Evolutionary conservation across 2,329 filamentous ascomycete species (phyloP).

Genomic region (Xenosphaeropsis pyriputrescens): DNA sequence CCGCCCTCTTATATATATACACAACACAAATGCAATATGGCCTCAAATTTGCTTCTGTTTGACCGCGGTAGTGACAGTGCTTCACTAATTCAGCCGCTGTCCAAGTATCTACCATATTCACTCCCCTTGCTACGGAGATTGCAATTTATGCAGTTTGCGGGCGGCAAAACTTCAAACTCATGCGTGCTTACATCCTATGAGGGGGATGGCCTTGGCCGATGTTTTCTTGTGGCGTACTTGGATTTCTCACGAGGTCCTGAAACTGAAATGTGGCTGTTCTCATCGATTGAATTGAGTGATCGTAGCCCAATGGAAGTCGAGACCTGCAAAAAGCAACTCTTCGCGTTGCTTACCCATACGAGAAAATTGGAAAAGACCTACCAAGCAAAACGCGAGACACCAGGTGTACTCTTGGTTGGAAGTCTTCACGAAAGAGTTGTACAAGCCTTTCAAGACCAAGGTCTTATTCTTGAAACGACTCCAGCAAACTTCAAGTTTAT

Average conservation of each 20-base stretch:
- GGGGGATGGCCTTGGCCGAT: constrained; percentile 8
- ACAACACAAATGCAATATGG: too few relatives aligned
- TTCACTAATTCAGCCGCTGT: constrained; percentile 23
- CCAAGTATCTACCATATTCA: constrained; percentile 36
- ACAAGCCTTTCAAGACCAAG: constrained; percentile 15
- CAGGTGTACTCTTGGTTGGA: constrained; percentile 26
- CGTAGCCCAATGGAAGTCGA: constrained; percentile 5
- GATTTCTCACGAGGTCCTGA: constrained; percentile 46
- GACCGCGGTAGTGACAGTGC: not conserved
- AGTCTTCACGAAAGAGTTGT: constrained; percentile 24
- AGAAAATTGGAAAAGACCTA: constrained; percentile 14
- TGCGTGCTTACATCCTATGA: constrained; percentile 25
- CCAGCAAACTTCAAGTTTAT: constrained; percentile 38
- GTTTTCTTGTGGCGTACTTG: constrained; percentile 42
- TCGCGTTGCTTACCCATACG: constrained; percentile 16
- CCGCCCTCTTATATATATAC: too few relatives aligned
- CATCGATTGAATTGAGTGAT: constrained; percentile 25
- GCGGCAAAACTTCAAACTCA: constrained; percentile 25
- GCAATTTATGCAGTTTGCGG: constrained; percentile 33
- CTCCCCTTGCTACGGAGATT: constrained; percentile 47
- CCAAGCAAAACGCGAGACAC: constrained; percentile 6
- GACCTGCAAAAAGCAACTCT: constrained; percentile 14
- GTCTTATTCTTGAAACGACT: constrained; percentile 8
- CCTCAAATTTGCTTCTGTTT: too few relatives aligned
- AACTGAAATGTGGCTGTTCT: constrained; percentile 51